Conservation (phyloP, 495 filamentous ascomycete genomes). For the Aspergillus indologenus region DNA sequence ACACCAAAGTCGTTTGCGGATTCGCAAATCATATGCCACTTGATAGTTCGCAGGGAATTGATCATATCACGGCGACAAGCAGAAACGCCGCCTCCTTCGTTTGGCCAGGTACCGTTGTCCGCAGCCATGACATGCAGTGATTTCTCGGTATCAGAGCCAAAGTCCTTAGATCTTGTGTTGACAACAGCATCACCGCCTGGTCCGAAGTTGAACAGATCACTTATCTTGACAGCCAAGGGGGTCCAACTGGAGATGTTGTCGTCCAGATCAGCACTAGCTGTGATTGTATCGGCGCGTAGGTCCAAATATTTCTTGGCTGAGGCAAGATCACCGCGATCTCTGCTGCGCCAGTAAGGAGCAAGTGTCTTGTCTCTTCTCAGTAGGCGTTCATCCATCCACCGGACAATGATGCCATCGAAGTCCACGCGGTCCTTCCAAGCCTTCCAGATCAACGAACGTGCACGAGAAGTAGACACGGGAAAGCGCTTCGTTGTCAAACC, state of each 20-base stretch:
- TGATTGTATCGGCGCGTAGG: conserved; percentile 54
- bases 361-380: conserved; percentile 55
- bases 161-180: conserved; percentile 41
- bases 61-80: conserved; percentile 67
- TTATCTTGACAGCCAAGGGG: conserved; percentile 58
- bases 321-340: conserved; percentile 52
- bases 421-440: conserved; percentile 58
- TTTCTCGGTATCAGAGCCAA: conserved; percentile 49
- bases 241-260: conserved; percentile 57
- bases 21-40: conserved; percentile 66
- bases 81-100: conserved; percentile 64
- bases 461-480: conserved; percentile 54
- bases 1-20: conserved; percentile 64
- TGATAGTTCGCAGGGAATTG: conserved; percentile 58
- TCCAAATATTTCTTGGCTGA: conserved; percentile 56
- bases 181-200: conserved; percentile 56
- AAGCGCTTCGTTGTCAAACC: conserved; percentile 49
- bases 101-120: conserved; percentile 65
- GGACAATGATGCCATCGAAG: conserved; percentile 58
- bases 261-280: conserved; percentile 60
- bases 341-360: conserved; percentile 54
- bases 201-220: conserved; percentile 62
- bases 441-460: conserved; percentile 62
- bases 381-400: conserved; percentile 62
- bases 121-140: conserved; percentile 60